Evolutionary conservation across 1,139 yeast genomes (phyloP).

Genomic region (Candida tunisiensis): DNA sequence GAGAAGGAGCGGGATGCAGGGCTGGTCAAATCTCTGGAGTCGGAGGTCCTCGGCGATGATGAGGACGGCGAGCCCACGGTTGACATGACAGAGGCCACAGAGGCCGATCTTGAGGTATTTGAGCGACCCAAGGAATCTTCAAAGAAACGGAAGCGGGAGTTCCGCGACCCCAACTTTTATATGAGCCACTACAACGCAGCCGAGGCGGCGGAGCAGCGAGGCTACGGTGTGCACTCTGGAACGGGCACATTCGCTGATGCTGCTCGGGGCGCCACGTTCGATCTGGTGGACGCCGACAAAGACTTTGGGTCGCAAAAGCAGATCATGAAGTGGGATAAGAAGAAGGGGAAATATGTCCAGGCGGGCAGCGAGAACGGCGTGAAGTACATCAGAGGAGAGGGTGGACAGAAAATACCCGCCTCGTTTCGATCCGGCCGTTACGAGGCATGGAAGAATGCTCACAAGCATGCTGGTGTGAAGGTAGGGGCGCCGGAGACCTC

Average conservation of each 20-base stretch:
- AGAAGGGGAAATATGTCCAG: conserved; percentile 81
- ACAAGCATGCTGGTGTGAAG: conserved; percentile 31
- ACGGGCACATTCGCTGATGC: conserved; percentile 48
- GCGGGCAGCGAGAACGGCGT: conserved; percentile 46
- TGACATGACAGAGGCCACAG: conserved; percentile 10
- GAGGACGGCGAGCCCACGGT: conserved; percentile 12
- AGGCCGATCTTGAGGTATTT: conserved; percentile 11
- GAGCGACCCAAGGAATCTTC: conserved; percentile 3
- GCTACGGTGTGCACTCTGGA: conserved; percentile 28
- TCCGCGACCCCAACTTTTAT: conserved; percentile 68
- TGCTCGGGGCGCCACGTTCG: conserved; percentile 75
- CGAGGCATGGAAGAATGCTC: conserved; percentile 75
- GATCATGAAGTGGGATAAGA: conserved; percentile 84
- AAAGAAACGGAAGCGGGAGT: conserved; percentile 17
- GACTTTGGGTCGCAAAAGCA: conserved; percentile 42
- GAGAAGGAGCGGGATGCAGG: conserved; percentile 71
- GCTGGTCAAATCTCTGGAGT: conserved; percentile 49
- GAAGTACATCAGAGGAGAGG: conserved; percentile 84
- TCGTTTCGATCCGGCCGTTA: conserved; percentile 80
- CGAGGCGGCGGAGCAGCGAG: conserved; percentile 69
- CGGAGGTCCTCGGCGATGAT: conserved; percentile 53
- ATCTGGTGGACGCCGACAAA: conserved; percentile 56
- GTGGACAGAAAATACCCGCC: conserved; percentile 89
- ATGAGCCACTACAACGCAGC: conserved; percentile 85
- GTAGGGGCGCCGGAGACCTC: conserved; percentile 36